Evolutionary conservation across 257 asterid genomes (phyloP), one percentile per base, ranked within the genome.

Genomic region (Ocimum tenuiflorum): DNA sequence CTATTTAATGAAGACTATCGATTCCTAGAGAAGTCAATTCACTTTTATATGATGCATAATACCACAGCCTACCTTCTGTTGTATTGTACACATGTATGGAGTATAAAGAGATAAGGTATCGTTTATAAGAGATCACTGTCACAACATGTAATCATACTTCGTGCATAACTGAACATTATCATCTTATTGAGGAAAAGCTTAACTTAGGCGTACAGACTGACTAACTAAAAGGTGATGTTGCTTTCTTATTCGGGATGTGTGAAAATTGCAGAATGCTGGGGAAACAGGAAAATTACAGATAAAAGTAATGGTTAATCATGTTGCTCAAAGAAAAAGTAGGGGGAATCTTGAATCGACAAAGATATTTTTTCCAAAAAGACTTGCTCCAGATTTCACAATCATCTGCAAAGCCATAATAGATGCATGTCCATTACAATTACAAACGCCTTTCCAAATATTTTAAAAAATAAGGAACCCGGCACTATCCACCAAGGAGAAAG

Each of bases 401-500:
- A 57, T 49, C 48, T 42, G 36, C 5, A 19, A 35, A 65, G 49
- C 15, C 10, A 45, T 20, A 53, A 35, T 36, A 50, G 33, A 54
- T 29, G 18, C n/a, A 23, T 42, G 51, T 65, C 38, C 51, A 64
- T n/a, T 58, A 7, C 0, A 13, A 43, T 55, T 13, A n/a, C 43
- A 49, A 11, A 58, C 48, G 22, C 61, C 23, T 46, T 60, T n/a
- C 0, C 8, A 11, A 13, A 38, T 55, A 17, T 36, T 50, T 27
- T 57, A 29, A 49, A 29, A 15, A 38, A 23, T 41, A 65, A 9
- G 49, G 53, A 23, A 45, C 69, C 57, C 13, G 46, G n/a, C 53
- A 45, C 59, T 38, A 48, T n/a, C 41, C 60, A 43, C 61, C 50
- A 45, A n/a, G 42, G n/a, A 71, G 42, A n/a, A 46, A 43, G 24